A percentile compares a stretch with the other conserved stretches of the same genome.
Evolutionary conservation across 495 filamentous ascomycete species (phyloP).

Genomic region (Penicillium herquei): DNA sequence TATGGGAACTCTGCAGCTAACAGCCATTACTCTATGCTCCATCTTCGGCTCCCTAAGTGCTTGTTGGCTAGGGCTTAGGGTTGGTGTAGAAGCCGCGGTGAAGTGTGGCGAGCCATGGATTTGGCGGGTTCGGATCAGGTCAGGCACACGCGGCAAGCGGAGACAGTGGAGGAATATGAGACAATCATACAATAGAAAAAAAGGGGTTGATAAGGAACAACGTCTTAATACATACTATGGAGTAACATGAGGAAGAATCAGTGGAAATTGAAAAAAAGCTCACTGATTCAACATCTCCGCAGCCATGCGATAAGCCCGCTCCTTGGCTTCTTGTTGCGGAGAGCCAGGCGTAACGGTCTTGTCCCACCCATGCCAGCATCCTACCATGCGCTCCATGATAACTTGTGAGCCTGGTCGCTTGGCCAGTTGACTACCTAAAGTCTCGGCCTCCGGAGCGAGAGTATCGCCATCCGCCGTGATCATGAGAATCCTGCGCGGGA

Average conservation of each 20-base stretch:
- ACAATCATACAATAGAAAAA: neutral
- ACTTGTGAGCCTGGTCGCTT: slow-evolving; percentile 32
- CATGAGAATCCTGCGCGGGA: slow-evolving; percentile 41
- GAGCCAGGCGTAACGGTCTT: slow-evolving; percentile 26
- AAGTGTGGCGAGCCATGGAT: slow-evolving; percentile 14
- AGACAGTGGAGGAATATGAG: neutral
- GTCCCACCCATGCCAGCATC: slow-evolving; percentile 43
- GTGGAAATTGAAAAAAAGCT: neutral
- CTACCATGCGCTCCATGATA: slow-evolving; percentile 37
- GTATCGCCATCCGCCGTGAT: slow-evolving; percentile 44
- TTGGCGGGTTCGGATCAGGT: slow-evolving; percentile 11
- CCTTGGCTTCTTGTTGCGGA: slow-evolving; percentile 31
- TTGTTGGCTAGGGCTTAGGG: slow-evolving; percentile 27
- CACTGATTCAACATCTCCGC: slow-evolving; percentile 30
- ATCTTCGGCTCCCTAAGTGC: neutral
- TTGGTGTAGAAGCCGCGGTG: slow-evolving; percentile 4
- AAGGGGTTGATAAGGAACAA: neutral
- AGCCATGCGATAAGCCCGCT: slow-evolving; percentile 35
- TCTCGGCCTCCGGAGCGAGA: slow-evolving; percentile 42
- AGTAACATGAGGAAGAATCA: neutral
- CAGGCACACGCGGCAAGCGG: slow-evolving; percentile 15
- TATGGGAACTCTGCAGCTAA: neutral
- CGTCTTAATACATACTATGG: neutral
- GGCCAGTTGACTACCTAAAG: slow-evolving; percentile 34
- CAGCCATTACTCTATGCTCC: neutral